These are phyloP conservation scores for Fraxinus albicans DNA, from an alignment of 305 asterid species.

Conservation along the genomic window DNA sequence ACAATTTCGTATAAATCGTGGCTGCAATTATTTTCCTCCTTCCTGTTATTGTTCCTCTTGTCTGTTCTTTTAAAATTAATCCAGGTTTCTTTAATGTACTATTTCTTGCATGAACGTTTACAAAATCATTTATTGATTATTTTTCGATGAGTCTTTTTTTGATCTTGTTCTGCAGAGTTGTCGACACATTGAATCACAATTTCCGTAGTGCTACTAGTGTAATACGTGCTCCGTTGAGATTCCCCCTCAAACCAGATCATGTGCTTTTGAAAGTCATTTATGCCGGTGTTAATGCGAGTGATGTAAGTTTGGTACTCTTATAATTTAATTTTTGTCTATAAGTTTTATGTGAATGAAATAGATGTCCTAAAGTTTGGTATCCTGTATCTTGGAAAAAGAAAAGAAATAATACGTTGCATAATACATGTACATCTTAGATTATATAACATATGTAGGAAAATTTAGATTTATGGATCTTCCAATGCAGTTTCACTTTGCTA, in stretches of 20 bases:
- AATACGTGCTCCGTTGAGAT: conserved; percentile 52
- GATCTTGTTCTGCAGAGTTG: conserved; percentile 55
- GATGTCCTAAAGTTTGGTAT: neutral
- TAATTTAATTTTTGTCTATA: neutral
- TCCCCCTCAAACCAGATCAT: conserved; percentile 73
- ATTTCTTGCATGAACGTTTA: neutral
- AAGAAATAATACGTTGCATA: neutral
- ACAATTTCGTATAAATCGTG: neutral
- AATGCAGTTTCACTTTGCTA: neutral
- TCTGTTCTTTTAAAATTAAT: neutral
- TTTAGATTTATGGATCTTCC: neutral
- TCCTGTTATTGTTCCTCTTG: neutral
- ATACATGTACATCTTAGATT: neutral
- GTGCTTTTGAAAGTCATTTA: conserved; percentile 87
- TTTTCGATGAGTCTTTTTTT: conserved; percentile 24
- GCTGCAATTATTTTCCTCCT: neutral
- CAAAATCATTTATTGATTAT: conserved; percentile 16
- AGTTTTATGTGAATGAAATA: conserved; percentile 6
- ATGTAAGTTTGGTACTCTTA: conserved; percentile 57
- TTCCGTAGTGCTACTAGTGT: conserved; percentile 78
- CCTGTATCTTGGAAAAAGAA: neutral
- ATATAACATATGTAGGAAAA: neutral
- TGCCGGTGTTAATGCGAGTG: conserved; percentile 99
- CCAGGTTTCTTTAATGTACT: neutral
- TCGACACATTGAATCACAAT: conserved; percentile 84